Base-by-base conservation (phyloP, 2,329 filamentous ascomycete genomes). In the Uncinocarpus reesii region DNA sequence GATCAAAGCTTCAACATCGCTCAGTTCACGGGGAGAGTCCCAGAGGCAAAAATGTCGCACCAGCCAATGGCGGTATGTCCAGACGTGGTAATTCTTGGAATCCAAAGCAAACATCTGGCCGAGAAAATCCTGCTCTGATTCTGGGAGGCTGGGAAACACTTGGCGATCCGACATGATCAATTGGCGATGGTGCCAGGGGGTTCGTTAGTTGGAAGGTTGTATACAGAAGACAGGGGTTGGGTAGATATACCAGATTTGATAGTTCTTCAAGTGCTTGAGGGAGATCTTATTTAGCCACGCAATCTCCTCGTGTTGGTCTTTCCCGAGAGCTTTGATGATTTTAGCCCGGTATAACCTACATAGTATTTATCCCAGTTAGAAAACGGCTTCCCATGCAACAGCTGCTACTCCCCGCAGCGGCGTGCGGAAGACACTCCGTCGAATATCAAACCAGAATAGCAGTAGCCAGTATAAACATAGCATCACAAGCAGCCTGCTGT, bases 51-150 rank as follows among this genome's bases (percentile, higher is more conserved):
- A 80, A 42, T 77, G 70, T 55, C 78, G 75, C 66, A 95, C 73
- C 70, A 83, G 63, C 80, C 82, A 74, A 64, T 95, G 87, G 50
- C 92, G 77, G 70, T 96, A 98, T 48, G 83, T 87, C 92, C 92
- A 98, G 41, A 96, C 92, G 64, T 98, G 92, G 65, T 98, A 96
- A 71, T 98, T 98, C 71, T 98, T 98, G 42, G 84, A 79, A 64
- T 98, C 92, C 57, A 84, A 76, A 34, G 75, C 77, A 47, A 98
- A 81, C 78, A 98, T 96, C 40, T 75, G 68, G 51, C 75, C 76
- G 51, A 95, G 77, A 64, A 96, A 96, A 11, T 73, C 74, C 16
- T 76, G 73, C 68, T 98, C 92, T 2, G 77, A 78, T 3, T 72
- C 64, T 8, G 78, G 79, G 45, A 86, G 74, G 15, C 63, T 71